Conservation (phyloP, 352 stramenopile genomes). For the Pythium rishiriense region DNA sequence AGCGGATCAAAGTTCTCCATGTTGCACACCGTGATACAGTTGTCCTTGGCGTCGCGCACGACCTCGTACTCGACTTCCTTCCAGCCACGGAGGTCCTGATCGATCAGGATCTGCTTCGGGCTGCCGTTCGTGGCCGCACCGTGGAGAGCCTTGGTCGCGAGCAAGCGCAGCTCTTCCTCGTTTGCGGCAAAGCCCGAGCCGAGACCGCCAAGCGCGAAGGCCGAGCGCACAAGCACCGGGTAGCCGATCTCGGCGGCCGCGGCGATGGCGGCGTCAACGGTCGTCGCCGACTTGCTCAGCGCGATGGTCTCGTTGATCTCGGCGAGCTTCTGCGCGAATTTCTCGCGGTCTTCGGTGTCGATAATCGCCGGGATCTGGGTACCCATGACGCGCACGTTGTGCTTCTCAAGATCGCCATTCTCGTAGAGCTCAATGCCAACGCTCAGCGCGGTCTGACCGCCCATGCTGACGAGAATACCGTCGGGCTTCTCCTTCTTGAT, state of each 20-base stretch:
- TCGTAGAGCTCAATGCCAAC: slow-evolving; percentile 96
- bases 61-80: slow-evolving; percentile 98
- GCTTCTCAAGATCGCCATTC: slow-evolving; percentile 91
- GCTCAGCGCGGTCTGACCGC: slow-evolving; percentile 97
- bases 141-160: slow-evolving; percentile 73
- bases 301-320: slow-evolving; percentile 98
- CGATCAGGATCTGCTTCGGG: slow-evolving; percentile 96
- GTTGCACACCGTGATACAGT: slow-evolving; percentile 97
- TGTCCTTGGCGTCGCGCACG: slow-evolving; percentile 92
- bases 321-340: slow-evolving; percentile 94
- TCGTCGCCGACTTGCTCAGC: slow-evolving; percentile 90
- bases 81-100: slow-evolving; percentile 96
- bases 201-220: slow-evolving; percentile 97
- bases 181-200: slow-evolving; percentile 95
- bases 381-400: slow-evolving; percentile 95
- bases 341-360: slow-evolving; percentile 97
- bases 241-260: slow-evolving; percentile 96
- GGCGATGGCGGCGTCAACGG: slow-evolving; percentile 89
- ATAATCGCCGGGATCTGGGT: slow-evolving; percentile 97
- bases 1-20: slow-evolving; percentile 96
- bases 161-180: slow-evolving; percentile 72
- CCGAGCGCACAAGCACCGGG: slow-evolving; percentile 95
- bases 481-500: slow-evolving; percentile 98
- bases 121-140: slow-evolving; percentile 81
- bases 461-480: slow-evolving; percentile 98